Evolutionary conservation across 1,284 basidiomycete species (phyloP).

Genomic region (Melampsora americana): DNA sequence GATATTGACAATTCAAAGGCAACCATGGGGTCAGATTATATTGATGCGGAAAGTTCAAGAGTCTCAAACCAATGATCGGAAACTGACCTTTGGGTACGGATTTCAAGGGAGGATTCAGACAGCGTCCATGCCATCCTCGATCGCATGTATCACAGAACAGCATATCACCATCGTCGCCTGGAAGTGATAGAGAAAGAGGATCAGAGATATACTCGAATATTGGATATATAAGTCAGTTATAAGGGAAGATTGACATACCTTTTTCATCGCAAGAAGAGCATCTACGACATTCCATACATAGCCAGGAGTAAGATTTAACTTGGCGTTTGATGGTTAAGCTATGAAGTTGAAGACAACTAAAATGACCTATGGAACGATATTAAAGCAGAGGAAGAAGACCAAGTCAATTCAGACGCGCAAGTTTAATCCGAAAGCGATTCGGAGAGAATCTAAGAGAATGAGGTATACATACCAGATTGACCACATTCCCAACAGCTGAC

Average conservation of each 20-base stretch:
- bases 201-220: neutral
- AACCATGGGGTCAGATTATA: neutral
- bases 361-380: slow-evolving; percentile 19
- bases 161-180: slow-evolving; percentile 39
- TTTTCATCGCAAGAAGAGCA: slow-evolving; percentile 32
- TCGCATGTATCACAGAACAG: slow-evolving; percentile 32
- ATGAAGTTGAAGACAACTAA: slow-evolving; percentile 37
- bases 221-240: neutral
- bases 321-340: slow-evolving; percentile 28
- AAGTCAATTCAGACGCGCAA: no score
- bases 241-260: neutral
- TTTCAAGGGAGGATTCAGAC: slow-evolving; percentile 34
- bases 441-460: neutral
- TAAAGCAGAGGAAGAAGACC: neutral
- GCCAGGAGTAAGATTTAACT: slow-evolving; percentile 37
- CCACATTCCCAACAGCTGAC: slow-evolving; percentile 44
- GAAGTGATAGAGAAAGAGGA: neutral
- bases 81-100: slow-evolving; percentile 30
- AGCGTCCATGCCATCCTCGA: slow-evolving; percentile 37
- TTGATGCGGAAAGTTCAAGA: neutral
- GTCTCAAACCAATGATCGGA: neutral
- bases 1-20: neutral
- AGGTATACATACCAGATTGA: slow-evolving; percentile 28
- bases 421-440: neutral
- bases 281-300: slow-evolving; percentile 41